phyloP scores from a whole-genome alignment of 495 filamentous ascomycete species.

The Symbiotaphrina buchneri region DNA sequence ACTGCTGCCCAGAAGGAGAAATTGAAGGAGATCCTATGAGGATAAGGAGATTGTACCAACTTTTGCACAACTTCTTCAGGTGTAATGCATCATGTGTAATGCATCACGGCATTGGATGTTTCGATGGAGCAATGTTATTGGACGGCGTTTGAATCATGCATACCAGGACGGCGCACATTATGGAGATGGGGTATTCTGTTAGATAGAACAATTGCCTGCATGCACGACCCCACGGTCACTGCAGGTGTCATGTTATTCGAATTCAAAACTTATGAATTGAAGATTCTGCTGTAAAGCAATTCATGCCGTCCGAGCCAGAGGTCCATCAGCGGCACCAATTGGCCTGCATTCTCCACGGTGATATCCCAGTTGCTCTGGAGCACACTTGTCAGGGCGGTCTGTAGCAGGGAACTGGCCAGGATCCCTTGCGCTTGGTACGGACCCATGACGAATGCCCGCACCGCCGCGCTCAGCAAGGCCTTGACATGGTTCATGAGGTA shows the following conservation, averaged over 20 bases:
- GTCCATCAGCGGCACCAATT: slow-evolving; percentile 71
- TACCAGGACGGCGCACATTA: no score
- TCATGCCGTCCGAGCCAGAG: slow-evolving; percentile 91
- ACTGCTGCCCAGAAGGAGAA: slow-evolving; percentile 52
- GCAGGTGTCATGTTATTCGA: no score
- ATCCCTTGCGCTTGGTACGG: slow-evolving; percentile 82
- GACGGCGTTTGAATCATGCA: no score
- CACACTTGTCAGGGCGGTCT: slow-evolving; percentile 33
- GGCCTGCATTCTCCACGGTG: slow-evolving; percentile 55
- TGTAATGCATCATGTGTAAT: no score
- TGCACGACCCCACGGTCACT: no score
- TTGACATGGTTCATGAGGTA: slow-evolving; percentile 80
- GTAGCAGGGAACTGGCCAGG: slow-evolving; percentile 42
- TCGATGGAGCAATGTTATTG: no score
- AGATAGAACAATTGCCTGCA: no score
- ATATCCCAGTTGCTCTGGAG: slow-evolving; percentile 35
- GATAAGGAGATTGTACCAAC: no score
- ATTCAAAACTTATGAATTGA: slow-evolving; percentile 71
- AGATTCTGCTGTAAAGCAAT: slow-evolving; percentile 86
- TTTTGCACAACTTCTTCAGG: no score
- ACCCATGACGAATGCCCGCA: slow-evolving; percentile 71
- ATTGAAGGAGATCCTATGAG: slow-evolving; percentile 49
- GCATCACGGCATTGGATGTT: no score
- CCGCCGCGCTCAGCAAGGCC: slow-evolving; percentile 70
- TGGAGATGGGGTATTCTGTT: no score